Evolutionary conservation across 1,284 basidiomycete genomes (phyloP).

Genomic region (Xerocomus nothofagi): DNA sequence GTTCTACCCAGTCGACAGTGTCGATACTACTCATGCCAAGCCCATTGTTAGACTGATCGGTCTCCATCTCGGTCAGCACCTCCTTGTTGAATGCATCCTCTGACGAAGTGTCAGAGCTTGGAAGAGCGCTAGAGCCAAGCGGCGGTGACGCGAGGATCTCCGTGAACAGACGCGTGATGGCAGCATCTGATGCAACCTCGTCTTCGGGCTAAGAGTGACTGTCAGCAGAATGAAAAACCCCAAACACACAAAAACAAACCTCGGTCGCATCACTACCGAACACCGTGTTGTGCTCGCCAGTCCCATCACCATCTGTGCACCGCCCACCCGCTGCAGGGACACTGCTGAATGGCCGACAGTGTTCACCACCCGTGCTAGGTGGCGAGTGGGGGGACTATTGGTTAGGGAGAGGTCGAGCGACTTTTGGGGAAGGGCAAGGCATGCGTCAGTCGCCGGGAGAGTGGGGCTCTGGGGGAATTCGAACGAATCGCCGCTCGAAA

Average conservation of each 20-base stretch:
- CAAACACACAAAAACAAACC: constrained; percentile 10
- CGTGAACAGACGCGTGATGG: constrained; percentile 35
- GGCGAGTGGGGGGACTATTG: constrained; percentile 73
- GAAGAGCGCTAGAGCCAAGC: constrained; percentile 34
- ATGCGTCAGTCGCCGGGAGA: constrained; percentile 23
- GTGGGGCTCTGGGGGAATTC: constrained; percentile 30
- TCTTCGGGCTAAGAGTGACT: constrained; percentile 23
- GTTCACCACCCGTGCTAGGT: constrained; percentile 92
- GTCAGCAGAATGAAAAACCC: background rate
- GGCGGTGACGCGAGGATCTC: constrained; percentile 38
- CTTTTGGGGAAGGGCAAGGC: constrained; percentile 18
- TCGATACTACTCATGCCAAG: constrained; percentile 18
- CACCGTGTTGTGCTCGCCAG: constrained; percentile 18
- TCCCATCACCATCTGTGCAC: constrained; percentile 41
- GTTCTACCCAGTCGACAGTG: constrained; percentile 30
- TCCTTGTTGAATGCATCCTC: constrained; percentile 30
- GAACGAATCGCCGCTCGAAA: constrained; percentile 32
- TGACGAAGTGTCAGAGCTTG: constrained; percentile 34
- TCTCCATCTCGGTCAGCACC: constrained; percentile 22
- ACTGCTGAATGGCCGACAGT: constrained; percentile 55
- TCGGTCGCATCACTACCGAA: constrained; percentile 18
- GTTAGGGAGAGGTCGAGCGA: constrained; percentile 30
- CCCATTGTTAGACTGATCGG: constrained; percentile 8
- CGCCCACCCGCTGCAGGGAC: constrained; percentile 85
- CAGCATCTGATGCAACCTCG: constrained; percentile 32